Base-by-base conservation (phyloP, 2,329 filamentous ascomycete genomes). In the Fusarium bactridioides region DNA sequence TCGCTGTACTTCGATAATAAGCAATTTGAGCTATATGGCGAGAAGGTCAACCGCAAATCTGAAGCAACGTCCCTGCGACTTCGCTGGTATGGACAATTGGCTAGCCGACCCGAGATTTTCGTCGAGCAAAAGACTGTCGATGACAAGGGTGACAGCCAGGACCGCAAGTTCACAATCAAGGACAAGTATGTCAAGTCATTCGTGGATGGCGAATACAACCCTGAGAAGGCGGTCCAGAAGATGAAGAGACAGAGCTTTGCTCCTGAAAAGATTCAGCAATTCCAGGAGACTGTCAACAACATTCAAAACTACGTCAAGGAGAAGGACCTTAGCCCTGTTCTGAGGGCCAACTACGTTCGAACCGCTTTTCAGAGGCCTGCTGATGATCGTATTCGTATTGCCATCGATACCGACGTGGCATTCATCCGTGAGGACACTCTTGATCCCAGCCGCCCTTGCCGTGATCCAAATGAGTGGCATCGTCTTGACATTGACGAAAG, bases 281-380 rank as follows among this genome's bases (percentile, higher is more conserved):
- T 97, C 79, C 92, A 92, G 80, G 85, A 86, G 40, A 92, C 92
- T 6, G 92, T 95, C 21, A 85, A 90, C 51, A 89, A 91, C 67
- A 93, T 98, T 44, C 94, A 97, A 80, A 85, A 86, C 2, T 95
- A 97, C 77, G 90, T 98, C 79, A 89, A 90, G 77, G 87, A 93
- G 53, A 90, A 93, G 77, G 88, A 93, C 61, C 86, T 99, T 21
- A 90, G 95, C 79, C 96, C 96, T 10, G 88, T 97, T 37, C 82
- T 99, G 59, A 91, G 96, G 56, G 96, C 96, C 70, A 97, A 97
- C 83, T 98, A 98, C 81, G 93, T 91, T 43, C 93, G 96, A 70
- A 97, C 94, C 2, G 96, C 96, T 2, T 99, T 98, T 85, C 96
- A 99, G 82, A 97, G 97, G 74, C 96, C 96, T 10, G 90, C 93